Evolutionary conservation across 2,329 filamentous ascomycete species (phyloP).

Genomic region (Diaporthe amygdali): DNA sequence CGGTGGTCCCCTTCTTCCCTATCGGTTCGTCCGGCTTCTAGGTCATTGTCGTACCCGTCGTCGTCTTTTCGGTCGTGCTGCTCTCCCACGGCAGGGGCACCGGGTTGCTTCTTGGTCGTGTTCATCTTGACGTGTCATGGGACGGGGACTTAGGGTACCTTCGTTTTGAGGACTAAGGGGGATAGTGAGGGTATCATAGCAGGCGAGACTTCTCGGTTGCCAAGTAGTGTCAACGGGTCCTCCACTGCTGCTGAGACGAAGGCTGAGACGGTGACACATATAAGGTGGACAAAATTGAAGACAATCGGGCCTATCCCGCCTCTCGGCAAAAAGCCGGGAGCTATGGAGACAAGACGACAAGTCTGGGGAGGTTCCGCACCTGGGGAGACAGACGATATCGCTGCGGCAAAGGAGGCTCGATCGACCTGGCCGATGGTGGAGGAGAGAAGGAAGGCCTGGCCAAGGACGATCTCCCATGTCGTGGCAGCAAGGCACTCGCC

Average conservation of each 20-base stretch:
- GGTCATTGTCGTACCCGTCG: neutral
- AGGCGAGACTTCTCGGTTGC: slow-evolving; percentile 7
- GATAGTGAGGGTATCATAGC: slow-evolving; percentile 20
- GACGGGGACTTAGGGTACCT: neutral
- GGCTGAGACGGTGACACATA: slow-evolving; percentile 5
- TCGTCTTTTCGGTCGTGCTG: neutral
- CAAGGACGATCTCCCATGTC: neutral
- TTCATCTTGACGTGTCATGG: neutral
- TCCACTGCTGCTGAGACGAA: neutral
- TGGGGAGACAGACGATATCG: neutral
- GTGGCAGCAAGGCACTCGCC: slow-evolving; percentile 7
- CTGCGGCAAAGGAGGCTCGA: neutral
- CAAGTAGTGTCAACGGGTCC: neutral
- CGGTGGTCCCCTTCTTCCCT: neutral
- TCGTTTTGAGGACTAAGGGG: slow-evolving; percentile 1
- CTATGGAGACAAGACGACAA: neutral
- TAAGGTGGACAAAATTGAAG: neutral
- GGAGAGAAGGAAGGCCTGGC: neutral
- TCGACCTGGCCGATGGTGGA: neutral
- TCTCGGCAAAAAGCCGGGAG: neutral
- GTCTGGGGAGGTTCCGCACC: neutral
- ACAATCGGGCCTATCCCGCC: neutral
- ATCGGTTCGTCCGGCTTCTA: slow-evolving; percentile 1
- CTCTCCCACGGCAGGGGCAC: neutral
- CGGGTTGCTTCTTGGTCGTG: neutral